phyloP scores from a whole-genome alignment of 2,329 filamentous ascomycete species.

The Fusarium domesticum region DNA sequence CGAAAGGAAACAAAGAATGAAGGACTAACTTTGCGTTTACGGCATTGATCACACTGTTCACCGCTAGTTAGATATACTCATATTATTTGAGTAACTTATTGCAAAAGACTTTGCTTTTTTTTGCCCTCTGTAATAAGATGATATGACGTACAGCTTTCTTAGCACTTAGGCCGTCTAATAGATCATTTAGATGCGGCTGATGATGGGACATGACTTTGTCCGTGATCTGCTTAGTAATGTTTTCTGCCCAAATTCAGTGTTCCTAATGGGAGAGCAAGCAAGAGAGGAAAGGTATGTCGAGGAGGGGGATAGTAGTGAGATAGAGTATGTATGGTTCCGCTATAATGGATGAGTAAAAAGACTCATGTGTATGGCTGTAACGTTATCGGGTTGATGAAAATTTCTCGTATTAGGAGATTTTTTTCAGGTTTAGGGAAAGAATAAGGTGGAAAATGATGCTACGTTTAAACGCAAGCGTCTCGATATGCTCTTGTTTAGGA shows the following conservation, averaged over 20 bases:
- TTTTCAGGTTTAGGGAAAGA: not conserved
- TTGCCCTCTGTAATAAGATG: not conserved
- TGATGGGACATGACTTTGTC: not conserved
- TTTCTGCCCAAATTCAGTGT: not conserved
- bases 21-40: constrained; percentile 36
- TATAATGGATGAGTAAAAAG: too few species aligned
- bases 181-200: not conserved
- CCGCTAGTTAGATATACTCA: not conserved
- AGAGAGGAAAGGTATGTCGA: not conserved
- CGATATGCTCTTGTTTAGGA: not conserved
- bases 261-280: not conserved
- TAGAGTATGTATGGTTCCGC: too few species aligned
- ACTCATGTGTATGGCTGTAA: not conserved
- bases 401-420: not conserved
- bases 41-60: constrained; percentile 43
- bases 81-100: not conserved
- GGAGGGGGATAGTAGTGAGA: not conserved
- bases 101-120: not conserved
- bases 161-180: not conserved
- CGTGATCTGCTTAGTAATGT: not conserved
- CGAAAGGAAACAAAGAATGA: not conserved
- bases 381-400: not conserved
- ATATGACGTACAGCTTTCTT: not conserved
- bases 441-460: not conserved
- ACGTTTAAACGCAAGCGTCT: not conserved